phyloP scores from a whole-genome alignment of 148 eudicot genomes.

The Selenicereus undatus region DNA sequence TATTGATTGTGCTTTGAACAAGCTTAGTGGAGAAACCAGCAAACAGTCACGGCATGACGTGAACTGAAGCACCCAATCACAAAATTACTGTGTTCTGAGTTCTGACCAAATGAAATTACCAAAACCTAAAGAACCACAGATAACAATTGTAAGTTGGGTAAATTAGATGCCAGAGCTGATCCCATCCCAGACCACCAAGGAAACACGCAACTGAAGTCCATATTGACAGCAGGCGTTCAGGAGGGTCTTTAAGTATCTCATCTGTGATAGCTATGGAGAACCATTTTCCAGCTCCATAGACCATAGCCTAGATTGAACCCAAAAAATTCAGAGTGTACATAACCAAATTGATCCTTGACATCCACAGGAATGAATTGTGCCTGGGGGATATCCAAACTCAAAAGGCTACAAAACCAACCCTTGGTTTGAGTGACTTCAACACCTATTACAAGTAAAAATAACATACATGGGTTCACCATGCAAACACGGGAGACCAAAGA shows the following conservation, averaged over 20 bases:
- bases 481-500: neutral
- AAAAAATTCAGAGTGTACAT: neutral
- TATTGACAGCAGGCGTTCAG: no score
- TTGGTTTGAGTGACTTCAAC: neutral
- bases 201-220: no score
- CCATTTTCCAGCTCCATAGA: neutral
- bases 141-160: neutral
- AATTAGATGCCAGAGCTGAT: neutral
- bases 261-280: neutral
- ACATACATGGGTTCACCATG: neutral
- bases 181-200: neutral
- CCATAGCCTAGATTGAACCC: neutral
- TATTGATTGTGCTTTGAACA: neutral
- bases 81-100: neutral
- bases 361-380: neutral
- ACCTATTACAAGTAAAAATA: neutral
- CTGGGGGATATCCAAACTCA: neutral
- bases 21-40: neutral
- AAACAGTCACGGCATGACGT: neutral
- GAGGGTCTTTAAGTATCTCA: neutral
- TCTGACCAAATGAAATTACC: neutral
- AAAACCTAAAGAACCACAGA: neutral
- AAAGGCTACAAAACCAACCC: no score
- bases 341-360: neutral
- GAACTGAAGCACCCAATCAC: neutral